phyloP scores from a whole-genome alignment of 2,329 filamentous ascomycete species.

The Paraphaeosphaeria minitans region DNA sequence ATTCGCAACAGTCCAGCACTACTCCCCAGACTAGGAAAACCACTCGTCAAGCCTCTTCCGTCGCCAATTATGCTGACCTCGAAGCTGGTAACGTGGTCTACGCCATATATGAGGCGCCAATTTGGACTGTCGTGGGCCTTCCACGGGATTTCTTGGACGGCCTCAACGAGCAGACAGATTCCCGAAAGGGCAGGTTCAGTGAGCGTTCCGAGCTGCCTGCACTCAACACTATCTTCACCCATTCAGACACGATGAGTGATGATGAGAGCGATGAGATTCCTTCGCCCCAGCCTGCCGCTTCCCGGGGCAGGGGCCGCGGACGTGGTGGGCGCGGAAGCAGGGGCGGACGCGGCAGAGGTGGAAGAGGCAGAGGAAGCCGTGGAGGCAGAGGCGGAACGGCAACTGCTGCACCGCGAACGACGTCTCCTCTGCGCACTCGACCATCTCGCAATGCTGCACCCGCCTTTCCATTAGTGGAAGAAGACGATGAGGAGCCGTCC shows the following conservation, averaged over 20 bases:
- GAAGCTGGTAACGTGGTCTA: constrained; percentile 36
- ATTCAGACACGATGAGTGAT: constrained; percentile 23
- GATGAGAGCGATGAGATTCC: constrained; percentile 29
- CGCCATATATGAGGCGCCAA: constrained; percentile 38
- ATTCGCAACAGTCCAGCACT: constrained; percentile 32
- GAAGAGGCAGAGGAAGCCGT: constrained; percentile 33
- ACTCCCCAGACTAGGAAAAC: constrained; percentile 36
- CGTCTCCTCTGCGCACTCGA: constrained; percentile 38
- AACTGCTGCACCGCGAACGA: constrained; percentile 20
- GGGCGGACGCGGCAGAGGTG: constrained; percentile 31
- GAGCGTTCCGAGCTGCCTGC: constrained; percentile 11
- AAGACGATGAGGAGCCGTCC: constrained; percentile 41
- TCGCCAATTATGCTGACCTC: constrained; percentile 36
- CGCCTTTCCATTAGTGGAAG: constrained; percentile 41
- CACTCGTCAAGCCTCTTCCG: constrained; percentile 44
- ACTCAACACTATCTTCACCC: constrained; percentile 17
- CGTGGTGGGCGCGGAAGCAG: constrained; percentile 38
- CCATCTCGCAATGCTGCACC: constrained; percentile 40
- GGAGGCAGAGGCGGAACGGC: constrained; percentile 36
- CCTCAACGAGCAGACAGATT: constrained; percentile 31
- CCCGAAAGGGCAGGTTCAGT: constrained; percentile 24
- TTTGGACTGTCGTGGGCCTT: constrained; percentile 43
- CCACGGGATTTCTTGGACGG: constrained; percentile 38
- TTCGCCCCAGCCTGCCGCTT: constrained; percentile 18
- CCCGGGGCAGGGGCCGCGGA: constrained; percentile 28